Evolutionary conservation across 805 yeast genomes (phyloP).

Genomic region (Pachysolen tannophilus): DNA sequence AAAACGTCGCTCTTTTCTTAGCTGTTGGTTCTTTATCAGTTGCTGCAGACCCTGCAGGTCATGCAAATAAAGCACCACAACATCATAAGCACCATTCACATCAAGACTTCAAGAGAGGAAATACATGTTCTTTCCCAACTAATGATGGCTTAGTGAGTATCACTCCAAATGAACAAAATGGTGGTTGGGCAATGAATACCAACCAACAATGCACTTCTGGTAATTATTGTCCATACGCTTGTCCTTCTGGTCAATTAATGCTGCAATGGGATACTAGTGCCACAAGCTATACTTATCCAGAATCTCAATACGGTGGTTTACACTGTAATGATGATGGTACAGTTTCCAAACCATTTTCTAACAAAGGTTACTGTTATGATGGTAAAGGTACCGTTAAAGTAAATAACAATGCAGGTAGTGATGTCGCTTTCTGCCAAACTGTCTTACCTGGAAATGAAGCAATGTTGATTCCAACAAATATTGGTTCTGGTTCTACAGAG

Average conservation of each 20-base stretch:
- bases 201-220: conserved; percentile 71
- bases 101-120: conserved; percentile 20
- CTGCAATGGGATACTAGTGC: conserved; percentile 82
- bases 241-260: conserved; percentile 81
- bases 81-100: conserved; percentile 2
- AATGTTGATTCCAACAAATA: conserved; percentile 81
- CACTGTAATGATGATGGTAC: conserved; percentile 68
- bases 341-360: conserved; percentile 50
- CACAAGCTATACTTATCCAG: conserved; percentile 69
- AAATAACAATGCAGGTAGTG: conserved; percentile 42
- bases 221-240: conserved; percentile 86
- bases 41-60: too few relatives aligned
- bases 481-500: conserved; percentile 37
- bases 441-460: conserved; percentile 93
- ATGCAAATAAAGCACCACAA: too few relatives aligned
- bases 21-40: too few relatives aligned
- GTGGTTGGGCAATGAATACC: conserved; percentile 83
- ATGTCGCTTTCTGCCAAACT: conserved; percentile 86
- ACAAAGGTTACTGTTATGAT: conserved; percentile 58
- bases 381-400: conserved; percentile 68
- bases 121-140: conserved; percentile 61
- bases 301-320: conserved; percentile 77
- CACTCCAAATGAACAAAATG: conserved; percentile 48
- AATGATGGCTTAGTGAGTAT: conserved; percentile 64
- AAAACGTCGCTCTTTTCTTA: too few relatives aligned